These are phyloP conservation scores for Eragrostis curvula DNA, from an alignment of 176 grass and related monocot species.

Conservation along the genomic window DNA sequence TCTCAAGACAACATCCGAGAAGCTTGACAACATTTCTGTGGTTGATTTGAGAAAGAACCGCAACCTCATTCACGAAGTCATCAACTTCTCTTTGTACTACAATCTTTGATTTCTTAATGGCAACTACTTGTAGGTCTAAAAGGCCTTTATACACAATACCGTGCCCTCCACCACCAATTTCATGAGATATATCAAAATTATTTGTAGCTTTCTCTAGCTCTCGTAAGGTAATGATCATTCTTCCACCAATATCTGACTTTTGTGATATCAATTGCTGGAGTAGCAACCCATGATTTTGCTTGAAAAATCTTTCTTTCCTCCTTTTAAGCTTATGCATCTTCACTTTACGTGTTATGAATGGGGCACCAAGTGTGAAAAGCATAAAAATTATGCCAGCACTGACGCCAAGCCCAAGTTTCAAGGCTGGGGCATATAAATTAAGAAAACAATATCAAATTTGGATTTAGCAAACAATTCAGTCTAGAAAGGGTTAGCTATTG, in stretches of 20 bases:
- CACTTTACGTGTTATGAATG: conserved; percentile 36
- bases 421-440: conserved; percentile 21
- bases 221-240: conserved; percentile 49
- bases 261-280: conserved; percentile 49
- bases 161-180: too few relatives aligned
- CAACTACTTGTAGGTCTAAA: too few relatives aligned
- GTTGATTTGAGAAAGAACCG: too few relatives aligned
- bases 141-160: too few relatives aligned
- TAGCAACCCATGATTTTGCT: conserved; percentile 57
- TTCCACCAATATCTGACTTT: conserved; percentile 53
- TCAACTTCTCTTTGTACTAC: too few relatives aligned
- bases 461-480: background rate
- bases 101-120: too few relatives aligned
- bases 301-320: too few relatives aligned
- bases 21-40: too few relatives aligned
- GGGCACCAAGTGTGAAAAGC: conserved; percentile 28
- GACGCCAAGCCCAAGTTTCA: conserved; percentile 36
- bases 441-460: background rate
- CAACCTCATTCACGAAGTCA: too few relatives aligned
- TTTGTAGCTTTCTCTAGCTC: conserved; percentile 61
- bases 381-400: conserved; percentile 26
- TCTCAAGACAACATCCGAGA: too few relatives aligned
- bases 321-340: conserved; percentile 31
- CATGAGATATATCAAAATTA: too few relatives aligned
- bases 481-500: too few relatives aligned